A percentile compares a stretch with the other conserved stretches of the same genome.
Conservation (phyloP, 2,329 filamentous ascomycete species). For the Thielaviopsis punctulata region DNA sequence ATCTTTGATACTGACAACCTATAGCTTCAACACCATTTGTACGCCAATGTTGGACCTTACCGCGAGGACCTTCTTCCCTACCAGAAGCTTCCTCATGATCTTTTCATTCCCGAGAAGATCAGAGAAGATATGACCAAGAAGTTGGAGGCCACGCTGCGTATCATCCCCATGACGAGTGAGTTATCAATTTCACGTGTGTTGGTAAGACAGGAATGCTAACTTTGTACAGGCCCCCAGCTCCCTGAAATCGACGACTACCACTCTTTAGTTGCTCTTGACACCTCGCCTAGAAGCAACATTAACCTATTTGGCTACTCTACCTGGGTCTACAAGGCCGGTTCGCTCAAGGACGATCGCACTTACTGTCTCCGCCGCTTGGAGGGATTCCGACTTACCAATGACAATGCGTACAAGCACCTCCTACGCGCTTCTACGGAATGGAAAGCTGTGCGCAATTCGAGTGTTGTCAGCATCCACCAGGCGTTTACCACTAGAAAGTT, state of each 20-base stretch:
- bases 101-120: constrained; percentile 76
- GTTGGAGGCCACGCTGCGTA: constrained; percentile 67
- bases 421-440: constrained; percentile 76
- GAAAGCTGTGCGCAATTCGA: constrained; percentile 69
- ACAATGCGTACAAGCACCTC: constrained; percentile 61
- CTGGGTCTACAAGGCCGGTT: constrained; percentile 91
- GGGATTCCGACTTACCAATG: constrained; percentile 77
- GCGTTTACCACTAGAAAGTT: constrained; percentile 89
- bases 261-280: constrained; percentile 78
- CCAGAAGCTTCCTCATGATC: constrained; percentile 73
- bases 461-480: constrained; percentile 73
- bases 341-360: constrained; percentile 71
- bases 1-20: constrained; percentile 13
- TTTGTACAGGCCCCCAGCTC: constrained; percentile 36
- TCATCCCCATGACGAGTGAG: constrained; percentile 48
- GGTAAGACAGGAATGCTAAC: too few species aligned
- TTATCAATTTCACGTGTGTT: too few species aligned
- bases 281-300: constrained; percentile 58
- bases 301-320: constrained; percentile 68
- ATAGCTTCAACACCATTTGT: constrained; percentile 77
- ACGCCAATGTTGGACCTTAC: constrained; percentile 72
- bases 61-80: constrained; percentile 67
- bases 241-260: constrained; percentile 79
- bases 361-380: constrained; percentile 51
- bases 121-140: constrained; percentile 83